Evolutionary conservation across 768 basidiomycete species (phyloP), one percentile per base, ranked within the genome.

Genomic region (Cantharellus cinnabarinus): DNA sequence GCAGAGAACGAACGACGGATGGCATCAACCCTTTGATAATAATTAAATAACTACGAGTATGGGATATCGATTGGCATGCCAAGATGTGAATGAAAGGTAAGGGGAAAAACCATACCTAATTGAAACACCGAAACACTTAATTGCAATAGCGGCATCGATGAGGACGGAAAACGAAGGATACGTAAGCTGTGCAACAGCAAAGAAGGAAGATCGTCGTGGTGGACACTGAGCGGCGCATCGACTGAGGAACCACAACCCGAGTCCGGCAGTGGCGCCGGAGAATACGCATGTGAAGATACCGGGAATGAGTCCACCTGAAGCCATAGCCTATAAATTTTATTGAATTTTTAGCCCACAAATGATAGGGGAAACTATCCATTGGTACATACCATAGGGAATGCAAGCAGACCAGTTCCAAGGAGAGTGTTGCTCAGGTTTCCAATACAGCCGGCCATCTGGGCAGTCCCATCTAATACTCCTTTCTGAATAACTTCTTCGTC

Each of bases 61-160:
- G 5, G 42, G 39, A 35, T 20, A 4, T 53, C 3, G 35, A 40
- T 37, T 29, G 20, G 20, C 2, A 37, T 20, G 4, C 39, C 39
- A 41, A 54, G 3, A n/a, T 7, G n/a, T 57, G 42, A 35, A 52
- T 40, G 41, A 2, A 57, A 41, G 35, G 5, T 29, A 20, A 50
- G 52, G 37, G 35, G 40, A 39, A 41, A 58, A 64, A 2, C 69
- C 77, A 52, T 70, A 89, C 79, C 89, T 90, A 65, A 93, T 82
- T 41, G 88, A 89, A 2, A 98, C 94, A 20, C 94, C 94, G 67
- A 95, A 95, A 69, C 94, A 98, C 68, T 98, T 98, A 68, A 82
- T 83, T 5, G 90, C 90, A 64, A 98, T 90, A 7, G 93, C 94
- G 2, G 81, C 82, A 68, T 97, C 94, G 65, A 98, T 94, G 68